Conservation (phyloP, 768 basidiomycete genomes). For the Tubosaeta brunneosetosa region DNA sequence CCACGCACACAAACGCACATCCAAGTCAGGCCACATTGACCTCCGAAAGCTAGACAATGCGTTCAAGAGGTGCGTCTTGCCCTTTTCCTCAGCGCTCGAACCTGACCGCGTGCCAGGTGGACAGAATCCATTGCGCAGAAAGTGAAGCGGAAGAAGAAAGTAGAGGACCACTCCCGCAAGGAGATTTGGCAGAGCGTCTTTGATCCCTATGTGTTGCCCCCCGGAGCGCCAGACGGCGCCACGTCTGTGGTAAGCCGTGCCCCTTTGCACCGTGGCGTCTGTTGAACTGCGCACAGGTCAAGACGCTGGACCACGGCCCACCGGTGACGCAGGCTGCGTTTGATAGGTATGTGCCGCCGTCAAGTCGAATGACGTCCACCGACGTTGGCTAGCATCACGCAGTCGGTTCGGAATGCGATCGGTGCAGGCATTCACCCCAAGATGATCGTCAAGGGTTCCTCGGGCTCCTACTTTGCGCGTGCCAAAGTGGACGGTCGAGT, state of each 20-base stretch:
- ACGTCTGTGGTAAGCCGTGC: slow-evolving; percentile 13
- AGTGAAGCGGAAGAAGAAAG: slow-evolving; percentile 75
- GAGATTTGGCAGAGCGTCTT: slow-evolving; percentile 81
- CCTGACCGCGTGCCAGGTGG: slow-evolving; percentile 48
- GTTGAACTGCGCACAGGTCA: slow-evolving; percentile 41
- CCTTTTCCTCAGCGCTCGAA: neutral
- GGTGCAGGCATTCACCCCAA: slow-evolving; percentile 79
- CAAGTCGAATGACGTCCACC: slow-evolving; percentile 3
- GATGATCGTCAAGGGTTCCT: slow-evolving; percentile 86
- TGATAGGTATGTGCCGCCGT: slow-evolving; percentile 47
- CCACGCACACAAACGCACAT: slow-evolving; percentile 29
- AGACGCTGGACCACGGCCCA: slow-evolving; percentile 76
- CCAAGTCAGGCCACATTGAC: slow-evolving; percentile 66
- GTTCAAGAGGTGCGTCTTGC: slow-evolving; percentile 61
- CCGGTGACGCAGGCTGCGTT: slow-evolving; percentile 75
- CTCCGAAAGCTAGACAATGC: slow-evolving; percentile 74
- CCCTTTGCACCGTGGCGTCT: neutral
- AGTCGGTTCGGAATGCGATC: slow-evolving; percentile 67
- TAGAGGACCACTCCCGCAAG: slow-evolving; percentile 56
- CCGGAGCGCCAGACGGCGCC: slow-evolving; percentile 28
- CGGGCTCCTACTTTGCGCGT: slow-evolving; percentile 89
- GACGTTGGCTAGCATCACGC: slow-evolving; percentile 43
- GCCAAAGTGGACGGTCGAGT: slow-evolving; percentile 71
- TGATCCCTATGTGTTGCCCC: slow-evolving; percentile 51
- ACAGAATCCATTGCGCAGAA: slow-evolving; percentile 84